phyloP scores from a whole-genome alignment of 2,329 filamentous ascomycete species.

The Coleophoma eucalyptorum region DNA sequence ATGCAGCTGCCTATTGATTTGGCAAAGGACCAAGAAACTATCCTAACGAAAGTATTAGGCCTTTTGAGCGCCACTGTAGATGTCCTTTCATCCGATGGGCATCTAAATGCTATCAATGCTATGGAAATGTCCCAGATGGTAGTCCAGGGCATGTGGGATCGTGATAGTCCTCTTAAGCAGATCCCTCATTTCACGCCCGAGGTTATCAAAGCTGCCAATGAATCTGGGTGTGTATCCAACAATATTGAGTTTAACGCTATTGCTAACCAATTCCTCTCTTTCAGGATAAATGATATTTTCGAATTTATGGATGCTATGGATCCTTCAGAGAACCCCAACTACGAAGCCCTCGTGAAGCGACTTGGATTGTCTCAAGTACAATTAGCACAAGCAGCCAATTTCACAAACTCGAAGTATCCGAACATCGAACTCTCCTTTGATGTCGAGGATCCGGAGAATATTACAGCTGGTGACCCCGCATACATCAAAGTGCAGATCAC shows the following conservation, averaged over 20 bases:
- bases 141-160: conserved; percentile 98
- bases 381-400: conserved; percentile 82
- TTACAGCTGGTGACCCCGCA: conserved; percentile 76
- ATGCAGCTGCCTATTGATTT: conserved; percentile 96
- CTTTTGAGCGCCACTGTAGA: conserved; percentile 91
- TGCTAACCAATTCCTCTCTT: conserved; percentile 26
- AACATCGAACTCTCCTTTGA: conserved; percentile 90
- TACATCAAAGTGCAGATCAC: conserved; percentile 82
- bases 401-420: conserved; percentile 95
- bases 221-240: conserved; percentile 59
- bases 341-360: conserved; percentile 70
- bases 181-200: conserved; percentile 91
- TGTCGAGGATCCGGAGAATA: conserved; percentile 73
- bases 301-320: conserved; percentile 99
- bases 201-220: conserved; percentile 76
- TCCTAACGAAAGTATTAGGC: conserved; percentile 80
- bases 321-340: conserved; percentile 83
- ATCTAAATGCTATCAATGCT: conserved; percentile 94
- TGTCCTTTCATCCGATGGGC: conserved; percentile 90
- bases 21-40: conserved; percentile 89
- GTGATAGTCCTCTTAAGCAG: conserved; percentile 93
- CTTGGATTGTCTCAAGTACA: conserved; percentile 79
- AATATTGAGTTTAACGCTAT: background rate
- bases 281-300: conserved; percentile 85
- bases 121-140: conserved; percentile 99